phyloP scores from a whole-genome alignment of 2,329 filamentous ascomycete genomes.

The Penicillium digitatum region DNA sequence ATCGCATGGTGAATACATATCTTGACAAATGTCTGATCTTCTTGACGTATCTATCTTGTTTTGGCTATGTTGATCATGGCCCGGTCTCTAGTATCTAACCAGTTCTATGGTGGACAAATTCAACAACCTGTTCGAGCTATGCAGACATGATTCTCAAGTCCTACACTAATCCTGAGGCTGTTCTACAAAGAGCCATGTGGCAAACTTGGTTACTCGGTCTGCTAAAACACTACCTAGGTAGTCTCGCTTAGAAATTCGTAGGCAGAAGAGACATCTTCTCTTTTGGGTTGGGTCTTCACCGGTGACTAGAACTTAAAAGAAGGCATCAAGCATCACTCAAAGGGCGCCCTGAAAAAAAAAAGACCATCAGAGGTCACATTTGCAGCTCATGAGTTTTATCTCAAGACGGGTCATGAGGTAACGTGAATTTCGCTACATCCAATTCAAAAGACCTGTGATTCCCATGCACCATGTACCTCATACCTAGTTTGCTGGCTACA shows the following conservation, averaged over 20 bases:
- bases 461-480: background rate
- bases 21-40: constrained; percentile 7
- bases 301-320: background rate
- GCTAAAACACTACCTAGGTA: too few relatives aligned
- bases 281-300: background rate
- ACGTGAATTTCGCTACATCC: background rate
- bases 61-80: constrained; percentile 6
- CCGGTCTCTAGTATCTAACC: background rate
- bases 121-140: background rate
- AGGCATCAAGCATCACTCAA: too few relatives aligned
- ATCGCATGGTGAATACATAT: constrained; percentile 17
- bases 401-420: background rate
- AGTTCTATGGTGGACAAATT: background rate
- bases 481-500: background rate
- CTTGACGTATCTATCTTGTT: background rate
- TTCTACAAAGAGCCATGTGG: background rate
- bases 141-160: background rate
- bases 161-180: background rate
- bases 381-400: background rate
- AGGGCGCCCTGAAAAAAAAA: too few relatives aligned
- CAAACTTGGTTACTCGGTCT: background rate
- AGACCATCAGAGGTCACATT: background rate
- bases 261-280: background rate
- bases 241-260: background rate
- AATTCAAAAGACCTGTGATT: background rate